Base-by-base conservation (phyloP, 2,329 filamentous ascomycete species). In the Penicillium sp. region DNA sequence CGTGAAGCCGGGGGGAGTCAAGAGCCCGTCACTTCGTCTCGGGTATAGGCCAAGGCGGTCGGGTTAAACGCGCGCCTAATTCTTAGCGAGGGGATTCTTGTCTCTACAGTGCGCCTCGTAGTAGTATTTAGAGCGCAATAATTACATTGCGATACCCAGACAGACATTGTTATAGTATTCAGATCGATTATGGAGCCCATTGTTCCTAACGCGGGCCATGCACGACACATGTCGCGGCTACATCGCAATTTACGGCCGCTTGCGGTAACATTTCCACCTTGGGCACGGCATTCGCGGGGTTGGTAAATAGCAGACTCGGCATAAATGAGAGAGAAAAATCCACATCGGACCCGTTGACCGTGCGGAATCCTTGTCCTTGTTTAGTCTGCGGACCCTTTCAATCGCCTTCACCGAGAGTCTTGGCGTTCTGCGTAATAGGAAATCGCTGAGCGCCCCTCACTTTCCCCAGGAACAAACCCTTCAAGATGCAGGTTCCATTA, bases 401-500 rank as follows among this genome's bases (percentile, higher is more conserved):
- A 22, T 42, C n/a, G 27, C 30, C 43, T 46, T 62, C 57, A 62
- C 60, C 60, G 60, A 44, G 48, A 57, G 57, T 51, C 57, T 63
- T 61, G 61, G 61, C 60, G 56, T 46, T 56, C 57, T 53, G 54
- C 47, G 49, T 56, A 62, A 60, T 54, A 54, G 46, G 50, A 58
- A 53, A 50, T 42, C 40, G 18, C 50, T 46, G 50, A 49, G 46
- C 48, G 44, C 49, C 58, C 57, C 48, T 52, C 38, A 42, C 46
- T 56, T 41, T 52, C 24, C 28, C 39, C 45, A 42, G 18, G 20
- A 51, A 44, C 52, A 54, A 48, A 40, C 42, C 36, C 53, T 43
- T 43, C 63, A 75, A 62, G 39, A 82, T 92, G 81, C 88, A 88
- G 68, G 84, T 94, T 55, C 92, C 92, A 66, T 78, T 97, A 47